Conservation (phyloP, 1,139 yeast species). For the Scheffersomyces titani region DNA sequence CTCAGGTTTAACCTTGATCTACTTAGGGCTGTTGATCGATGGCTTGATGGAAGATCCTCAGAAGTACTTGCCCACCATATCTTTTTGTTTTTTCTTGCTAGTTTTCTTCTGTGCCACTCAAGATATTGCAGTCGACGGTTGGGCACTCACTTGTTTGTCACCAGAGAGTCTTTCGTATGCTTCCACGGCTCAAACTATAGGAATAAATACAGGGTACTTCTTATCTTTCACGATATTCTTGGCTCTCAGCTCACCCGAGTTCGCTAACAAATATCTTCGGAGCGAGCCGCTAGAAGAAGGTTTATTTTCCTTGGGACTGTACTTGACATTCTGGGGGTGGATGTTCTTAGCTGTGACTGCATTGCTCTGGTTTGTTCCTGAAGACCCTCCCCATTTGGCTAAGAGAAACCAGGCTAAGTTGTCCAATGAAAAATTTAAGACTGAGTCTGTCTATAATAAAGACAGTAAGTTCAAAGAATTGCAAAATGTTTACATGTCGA, state of each 20-base stretch:
- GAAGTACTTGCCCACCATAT: constrained; percentile 54
- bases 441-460: constrained; percentile 26
- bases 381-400: constrained; percentile 59
- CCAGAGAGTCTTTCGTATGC: constrained; percentile 86
- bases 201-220: constrained; percentile 91
- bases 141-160: constrained; percentile 90
- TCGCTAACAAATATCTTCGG: constrained; percentile 83
- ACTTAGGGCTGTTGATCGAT: constrained; percentile 63
- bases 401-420: constrained; percentile 40
- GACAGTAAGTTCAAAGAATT: constrained; percentile 31
- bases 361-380: constrained; percentile 60
- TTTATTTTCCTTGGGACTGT: constrained; percentile 69
- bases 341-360: constrained; percentile 69
- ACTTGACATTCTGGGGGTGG: constrained; percentile 78
- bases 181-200: constrained; percentile 95
- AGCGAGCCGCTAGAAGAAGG: constrained; percentile 62
- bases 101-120: constrained; percentile 95
- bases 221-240: constrained; percentile 86
- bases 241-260: constrained; percentile 89
- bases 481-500: constrained; percentile 63
- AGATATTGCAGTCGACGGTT: constrained; percentile 98
- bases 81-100: constrained; percentile 67
- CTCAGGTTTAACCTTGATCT: constrained; percentile 67
- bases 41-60: constrained; percentile 57
- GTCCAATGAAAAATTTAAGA: constrained; percentile 33